Percentiles rank a stretch among this genome's conserved stretches.
Evolutionary conservation across 148 eudicot species (phyloP).

Genomic region (Gaultheria prostrata): DNA sequence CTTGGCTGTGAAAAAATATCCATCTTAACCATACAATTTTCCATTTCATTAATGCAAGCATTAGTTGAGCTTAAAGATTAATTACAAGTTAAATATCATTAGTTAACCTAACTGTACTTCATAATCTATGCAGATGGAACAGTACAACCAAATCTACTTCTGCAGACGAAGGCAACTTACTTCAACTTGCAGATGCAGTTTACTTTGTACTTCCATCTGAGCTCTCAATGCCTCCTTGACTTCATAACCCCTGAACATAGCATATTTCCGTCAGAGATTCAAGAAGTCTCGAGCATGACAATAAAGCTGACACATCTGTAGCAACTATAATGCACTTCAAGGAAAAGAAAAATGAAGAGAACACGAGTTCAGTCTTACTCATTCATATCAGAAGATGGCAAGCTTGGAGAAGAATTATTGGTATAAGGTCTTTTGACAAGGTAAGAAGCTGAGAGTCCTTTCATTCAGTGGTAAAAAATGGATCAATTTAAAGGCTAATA

Average conservation of each 20-base stretch:
- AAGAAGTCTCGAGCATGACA: neutral
- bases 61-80: too few species aligned
- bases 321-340: neutral
- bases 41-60: too few species aligned
- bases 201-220: constrained; percentile 86
- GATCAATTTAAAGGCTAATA: constrained; percentile 9
- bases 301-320: neutral
- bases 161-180: constrained; percentile 31
- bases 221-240: constrained; percentile 82
- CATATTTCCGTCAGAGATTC: constrained; percentile 8
- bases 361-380: constrained; percentile 53
- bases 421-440: constrained; percentile 60
- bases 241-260: constrained; percentile 54
- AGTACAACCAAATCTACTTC: constrained; percentile 3
- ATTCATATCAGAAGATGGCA: constrained; percentile 60
- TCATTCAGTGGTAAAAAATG: constrained; percentile 19
- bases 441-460: constrained; percentile 52
- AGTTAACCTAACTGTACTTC: too few species aligned
- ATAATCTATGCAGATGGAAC: too few species aligned
- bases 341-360: neutral
- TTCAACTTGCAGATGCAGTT: constrained; percentile 78
- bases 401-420: constrained; percentile 58
- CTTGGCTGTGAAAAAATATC: too few species aligned
- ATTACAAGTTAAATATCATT: too few species aligned
- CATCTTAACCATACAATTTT: too few species aligned